Evolutionary conservation across 2,329 filamentous ascomycete genomes (phyloP), one percentile per base, ranked within the genome.

Genomic region (Raffaelea arxii): DNA sequence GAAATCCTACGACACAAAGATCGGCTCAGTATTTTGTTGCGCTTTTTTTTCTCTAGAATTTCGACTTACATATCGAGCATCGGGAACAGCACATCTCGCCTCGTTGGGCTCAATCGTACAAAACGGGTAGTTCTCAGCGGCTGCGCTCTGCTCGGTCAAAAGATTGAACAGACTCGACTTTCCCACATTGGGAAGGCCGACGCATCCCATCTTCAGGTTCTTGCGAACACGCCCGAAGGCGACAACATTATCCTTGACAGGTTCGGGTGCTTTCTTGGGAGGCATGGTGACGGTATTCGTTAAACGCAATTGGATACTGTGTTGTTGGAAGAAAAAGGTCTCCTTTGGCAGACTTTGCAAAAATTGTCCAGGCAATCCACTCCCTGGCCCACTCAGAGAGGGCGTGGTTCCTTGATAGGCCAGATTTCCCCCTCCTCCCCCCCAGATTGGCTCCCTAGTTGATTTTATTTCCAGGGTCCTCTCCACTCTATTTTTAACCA

Each of bases 101-200:
- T 69, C 66, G 22, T 70, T 69, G 35, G 67, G 67, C 58, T 70
- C 67, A 57, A 70, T 70, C 0, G 67, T 70, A 54, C 67, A 70
- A 46, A 70, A 70, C 0, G 67, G 66, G 49, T 69, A 69, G 52
- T 69, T 69, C 54, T 69, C 66, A 1, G 66, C 66, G 2, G 66
- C 62, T 30, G 65, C 66, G 54, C 62, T 68, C 59, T 70, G 66
- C 56, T 69, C 63, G 3, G 67, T 70, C 58, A 70, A 59, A 27
- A 70, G 61, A 38, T 70, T 70, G 57, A 70, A 70, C 50, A 70
- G 51, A 40, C 62, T 66, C n/a, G 64, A 66, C 51, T 70, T 70
- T 42, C 67, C 67, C 43, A 70, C 67, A 45, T 70, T 70, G 35
- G 67, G 67, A 43, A 70, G 58, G 39, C 67, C 67, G 25, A 70